Evolutionary conservation across 1,284 basidiomycete genomes (phyloP).

Genomic region (Tilletia caries): DNA sequence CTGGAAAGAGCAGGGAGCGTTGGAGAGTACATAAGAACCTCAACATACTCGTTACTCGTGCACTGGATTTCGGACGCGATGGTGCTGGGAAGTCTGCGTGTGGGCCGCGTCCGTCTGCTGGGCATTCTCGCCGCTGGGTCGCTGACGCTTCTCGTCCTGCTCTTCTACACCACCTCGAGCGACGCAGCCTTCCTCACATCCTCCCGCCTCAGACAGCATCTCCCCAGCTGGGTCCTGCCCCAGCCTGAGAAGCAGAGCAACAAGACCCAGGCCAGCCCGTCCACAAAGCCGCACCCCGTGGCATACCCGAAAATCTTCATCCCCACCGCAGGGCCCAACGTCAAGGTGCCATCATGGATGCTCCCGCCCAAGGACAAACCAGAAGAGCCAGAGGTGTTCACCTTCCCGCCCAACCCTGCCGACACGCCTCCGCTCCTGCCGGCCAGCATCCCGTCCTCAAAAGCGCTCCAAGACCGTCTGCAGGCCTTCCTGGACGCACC

Average conservation of each 20-base stretch:
- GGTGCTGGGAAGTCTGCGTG: background rate
- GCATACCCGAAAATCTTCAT: background rate
- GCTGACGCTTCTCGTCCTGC: background rate
- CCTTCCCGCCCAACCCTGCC: constrained; percentile 4
- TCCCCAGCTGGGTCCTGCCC: background rate
- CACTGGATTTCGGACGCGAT: too few relatives aligned
- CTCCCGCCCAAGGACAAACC: constrained; percentile 9
- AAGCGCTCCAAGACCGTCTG: background rate
- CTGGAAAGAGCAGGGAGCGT: background rate
- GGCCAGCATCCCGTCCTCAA: background rate
- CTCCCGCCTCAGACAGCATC: background rate
- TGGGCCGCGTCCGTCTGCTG: background rate
- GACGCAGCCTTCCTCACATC: constrained; percentile 1
- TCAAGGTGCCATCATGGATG: constrained; percentile 4
- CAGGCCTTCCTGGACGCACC: constrained; percentile 13
- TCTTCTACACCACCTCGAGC: background rate
- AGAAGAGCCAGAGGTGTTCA: background rate
- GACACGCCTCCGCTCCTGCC: background rate
- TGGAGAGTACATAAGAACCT: too few relatives aligned
- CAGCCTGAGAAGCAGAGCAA: background rate
- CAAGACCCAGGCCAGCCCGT: background rate
- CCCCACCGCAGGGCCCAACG: constrained; percentile 4
- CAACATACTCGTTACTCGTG: too few relatives aligned
- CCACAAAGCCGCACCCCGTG: background rate
- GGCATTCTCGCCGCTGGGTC: background rate